phyloP scores from a whole-genome alignment of 2,329 filamentous ascomycete genomes.

The Cryphonectria parasitica region DNA sequence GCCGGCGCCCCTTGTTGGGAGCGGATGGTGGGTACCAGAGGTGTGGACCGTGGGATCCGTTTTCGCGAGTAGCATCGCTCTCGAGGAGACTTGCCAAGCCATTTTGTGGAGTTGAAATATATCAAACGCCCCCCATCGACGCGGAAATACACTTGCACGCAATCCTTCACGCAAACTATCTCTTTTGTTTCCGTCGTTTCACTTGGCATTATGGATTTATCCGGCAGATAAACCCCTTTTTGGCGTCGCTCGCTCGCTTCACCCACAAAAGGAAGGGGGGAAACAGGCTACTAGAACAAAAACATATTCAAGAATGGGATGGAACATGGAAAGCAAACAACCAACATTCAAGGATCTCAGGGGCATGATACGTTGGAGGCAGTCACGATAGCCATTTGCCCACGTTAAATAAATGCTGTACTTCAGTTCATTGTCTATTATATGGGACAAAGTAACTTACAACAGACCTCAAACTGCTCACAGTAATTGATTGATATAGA shows the following conservation, averaged over 20 bases:
- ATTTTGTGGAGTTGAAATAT: neutral
- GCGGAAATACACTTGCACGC: neutral
- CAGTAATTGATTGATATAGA: neutral
- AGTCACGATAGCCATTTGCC: neutral
- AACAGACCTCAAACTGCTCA: neutral
- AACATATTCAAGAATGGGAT: neutral
- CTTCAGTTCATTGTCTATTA: neutral
- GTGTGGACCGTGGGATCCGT: neutral
- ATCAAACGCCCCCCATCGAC: neutral
- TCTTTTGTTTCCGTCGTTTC: slow-evolving; percentile 5
- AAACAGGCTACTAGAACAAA: neutral
- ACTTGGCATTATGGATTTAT: neutral
- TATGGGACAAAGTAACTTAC: neutral
- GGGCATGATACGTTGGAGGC: neutral
- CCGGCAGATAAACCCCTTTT: neutral
- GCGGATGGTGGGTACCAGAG: neutral
- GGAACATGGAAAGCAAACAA: neutral
- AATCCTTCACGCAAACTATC: neutral
- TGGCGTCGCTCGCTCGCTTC: neutral
- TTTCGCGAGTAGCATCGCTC: neutral
- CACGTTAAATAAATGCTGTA: too few relatives aligned
- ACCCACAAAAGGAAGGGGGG: too few relatives aligned
- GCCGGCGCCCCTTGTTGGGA: neutral
- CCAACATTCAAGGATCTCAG: neutral
- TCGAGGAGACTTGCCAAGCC: neutral